These are phyloP conservation scores for Diaporthe sp. DNA, from an alignment of 2,329 filamentous ascomycete genomes.

Conservation along the genomic window DNA sequence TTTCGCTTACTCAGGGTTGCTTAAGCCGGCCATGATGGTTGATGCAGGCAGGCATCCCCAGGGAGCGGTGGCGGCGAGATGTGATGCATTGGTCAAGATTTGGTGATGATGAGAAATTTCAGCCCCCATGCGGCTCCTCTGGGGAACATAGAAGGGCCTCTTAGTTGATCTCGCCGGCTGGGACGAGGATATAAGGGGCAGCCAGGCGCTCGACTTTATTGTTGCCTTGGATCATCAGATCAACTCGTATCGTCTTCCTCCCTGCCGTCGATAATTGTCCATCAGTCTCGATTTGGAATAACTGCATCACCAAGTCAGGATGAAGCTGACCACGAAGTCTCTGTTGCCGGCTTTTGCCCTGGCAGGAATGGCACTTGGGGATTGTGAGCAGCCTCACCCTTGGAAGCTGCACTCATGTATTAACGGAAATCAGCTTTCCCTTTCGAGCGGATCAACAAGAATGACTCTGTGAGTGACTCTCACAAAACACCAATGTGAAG, in stretches of 20 bases:
- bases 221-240: neutral
- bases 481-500: neutral
- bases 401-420: neutral
- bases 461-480: constrained; percentile 47
- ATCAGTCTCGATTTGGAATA: neutral
- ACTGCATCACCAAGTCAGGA: neutral
- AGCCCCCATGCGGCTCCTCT: neutral
- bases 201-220: neutral
- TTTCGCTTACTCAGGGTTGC: neutral
- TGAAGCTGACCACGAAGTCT: constrained; percentile 6
- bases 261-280: neutral
- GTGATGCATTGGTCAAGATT: constrained; percentile 30
- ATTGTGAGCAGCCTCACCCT: constrained; percentile 24
- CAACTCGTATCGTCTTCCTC: neutral
- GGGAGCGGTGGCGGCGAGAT: neutral
- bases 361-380: constrained; percentile 24
- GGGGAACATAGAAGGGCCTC: neutral
- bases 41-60: neutral
- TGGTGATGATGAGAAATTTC: constrained; percentile 2
- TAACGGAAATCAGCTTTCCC: constrained; percentile 40
- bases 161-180: neutral
- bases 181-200: neutral
- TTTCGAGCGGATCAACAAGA: constrained; percentile 50
- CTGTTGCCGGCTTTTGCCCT: constrained; percentile 28
- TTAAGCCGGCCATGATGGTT: neutral